Conservation (phyloP, 179 eudicot species). For the Corrigiola litoralis region DNA sequence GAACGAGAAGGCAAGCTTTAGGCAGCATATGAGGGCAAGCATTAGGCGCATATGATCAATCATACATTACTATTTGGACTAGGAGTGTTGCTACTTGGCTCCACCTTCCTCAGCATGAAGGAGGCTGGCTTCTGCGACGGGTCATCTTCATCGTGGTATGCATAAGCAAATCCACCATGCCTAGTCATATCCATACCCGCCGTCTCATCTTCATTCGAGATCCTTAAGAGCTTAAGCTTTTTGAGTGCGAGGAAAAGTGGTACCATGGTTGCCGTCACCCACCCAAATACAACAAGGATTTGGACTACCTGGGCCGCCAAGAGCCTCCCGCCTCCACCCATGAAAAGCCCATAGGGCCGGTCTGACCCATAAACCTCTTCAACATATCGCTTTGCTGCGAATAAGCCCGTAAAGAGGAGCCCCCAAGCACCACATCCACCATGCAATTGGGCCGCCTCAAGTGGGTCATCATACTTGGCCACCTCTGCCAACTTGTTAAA, state of each 20-base stretch:
- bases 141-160: conserved; percentile 37
- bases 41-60: background rate
- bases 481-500: conserved; percentile 35
- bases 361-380: conserved; percentile 33
- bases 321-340: conserved; percentile 48
- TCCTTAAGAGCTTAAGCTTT: conserved; percentile 33
- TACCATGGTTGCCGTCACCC: conserved; percentile 45
- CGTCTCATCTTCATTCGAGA: conserved; percentile 38
- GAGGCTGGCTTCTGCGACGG: conserved; percentile 6
- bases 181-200: conserved; percentile 50
- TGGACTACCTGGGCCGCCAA: conserved; percentile 45
- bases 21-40: background rate
- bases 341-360: conserved; percentile 45
- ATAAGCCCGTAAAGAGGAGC: conserved; percentile 38
- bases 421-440: conserved; percentile 58
- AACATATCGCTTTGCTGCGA: conserved; percentile 30
- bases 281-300: conserved; percentile 34
- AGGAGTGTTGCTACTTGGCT: conserved; percentile 18
- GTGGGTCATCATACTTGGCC: conserved; percentile 40
- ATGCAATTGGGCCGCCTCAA: conserved; percentile 52
- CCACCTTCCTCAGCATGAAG: conserved; percentile 22
- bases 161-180: conserved; percentile 51
- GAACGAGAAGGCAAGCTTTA: too few species aligned
- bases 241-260: conserved; percentile 29
- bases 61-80: conserved; percentile 20